Percentiles rank a stretch among this genome's conserved stretches.
Conservation (phyloP, 495 filamentous ascomycete species). For the Cryomyces minteri region DNA sequence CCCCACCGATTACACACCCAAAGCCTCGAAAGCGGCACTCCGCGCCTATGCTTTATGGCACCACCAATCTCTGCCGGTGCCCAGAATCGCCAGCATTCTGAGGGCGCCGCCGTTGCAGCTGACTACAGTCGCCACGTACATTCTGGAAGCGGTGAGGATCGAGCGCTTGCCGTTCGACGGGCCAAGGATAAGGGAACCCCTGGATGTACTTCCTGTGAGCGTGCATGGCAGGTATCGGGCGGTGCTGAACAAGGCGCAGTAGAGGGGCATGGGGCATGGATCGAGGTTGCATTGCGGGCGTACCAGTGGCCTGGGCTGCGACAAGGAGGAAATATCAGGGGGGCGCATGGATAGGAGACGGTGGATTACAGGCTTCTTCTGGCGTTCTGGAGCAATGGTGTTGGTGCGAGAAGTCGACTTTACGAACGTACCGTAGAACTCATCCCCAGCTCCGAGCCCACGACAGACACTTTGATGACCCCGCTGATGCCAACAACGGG, state of each 20-base stretch:
- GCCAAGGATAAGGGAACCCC: conserved; percentile 4
- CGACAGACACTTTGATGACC: no score
- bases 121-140: conserved; percentile 31
- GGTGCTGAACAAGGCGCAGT: background rate
- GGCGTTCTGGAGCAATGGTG: no score
- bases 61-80: conserved; percentile 20
- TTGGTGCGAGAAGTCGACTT: no score
- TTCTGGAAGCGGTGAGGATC: conserved; percentile 19
- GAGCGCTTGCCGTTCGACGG: conserved; percentile 10
- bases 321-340: no score
- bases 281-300: no score
- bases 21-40: conserved; percentile 20
- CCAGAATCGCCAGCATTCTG: conserved; percentile 28
- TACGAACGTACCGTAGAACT: no score
- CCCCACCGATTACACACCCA: conserved; percentile 4
- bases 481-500: no score
- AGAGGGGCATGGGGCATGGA: background rate
- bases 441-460: no score
- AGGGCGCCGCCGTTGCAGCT: conserved; percentile 34
- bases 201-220: conserved; percentile 7
- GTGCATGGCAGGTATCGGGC: conserved; percentile 5
- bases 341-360: no score
- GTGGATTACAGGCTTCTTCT: no score
- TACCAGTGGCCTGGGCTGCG: no score
- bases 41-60: conserved; percentile 47